These are phyloP conservation scores for Phymatotrichopsis omnivora DNA, from an alignment of 2,329 filamentous ascomycete species.

Conservation along the genomic window DNA sequence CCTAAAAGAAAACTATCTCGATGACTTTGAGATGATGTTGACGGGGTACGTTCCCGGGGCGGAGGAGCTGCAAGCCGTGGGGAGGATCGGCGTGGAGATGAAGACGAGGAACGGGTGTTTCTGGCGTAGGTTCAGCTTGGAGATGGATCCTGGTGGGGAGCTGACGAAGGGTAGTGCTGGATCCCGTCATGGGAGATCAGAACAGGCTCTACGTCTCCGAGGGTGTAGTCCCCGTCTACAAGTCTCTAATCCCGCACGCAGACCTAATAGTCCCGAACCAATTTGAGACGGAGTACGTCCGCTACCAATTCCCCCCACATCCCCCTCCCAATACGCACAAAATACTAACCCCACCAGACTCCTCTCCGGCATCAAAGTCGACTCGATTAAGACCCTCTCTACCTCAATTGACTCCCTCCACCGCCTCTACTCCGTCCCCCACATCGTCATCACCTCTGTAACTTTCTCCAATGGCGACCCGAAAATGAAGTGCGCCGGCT, in stretches of 20 bases:
- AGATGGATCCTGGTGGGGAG: neutral
- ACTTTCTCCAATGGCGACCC: conserved; percentile 45
- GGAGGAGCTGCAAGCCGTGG: conserved; percentile 71
- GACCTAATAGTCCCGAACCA: conserved; percentile 94
- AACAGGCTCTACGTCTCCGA: conserved; percentile 83
- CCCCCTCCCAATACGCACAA: neutral
- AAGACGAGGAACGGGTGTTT: conserved; percentile 69
- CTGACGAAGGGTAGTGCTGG: conserved; percentile 51
- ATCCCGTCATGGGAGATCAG: conserved; percentile 98
- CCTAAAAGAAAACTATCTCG: conserved; percentile 69
- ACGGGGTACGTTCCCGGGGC: conserved; percentile 91
- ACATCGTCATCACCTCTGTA: conserved; percentile 88
- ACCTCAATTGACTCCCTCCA: conserved; percentile 70
- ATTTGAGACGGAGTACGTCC: conserved; percentile 84
- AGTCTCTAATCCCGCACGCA: conserved; percentile 63
- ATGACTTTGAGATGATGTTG: conserved; percentile 79
- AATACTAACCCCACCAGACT: conserved; percentile 44
- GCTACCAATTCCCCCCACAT: neutral
- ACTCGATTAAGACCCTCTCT: conserved; percentile 60
- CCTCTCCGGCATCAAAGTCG: conserved; percentile 75
- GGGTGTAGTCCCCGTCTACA: conserved; percentile 86
- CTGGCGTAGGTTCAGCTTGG: conserved; percentile 49
- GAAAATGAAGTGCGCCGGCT: conserved; percentile 61
- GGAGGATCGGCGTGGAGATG: conserved; percentile 71
- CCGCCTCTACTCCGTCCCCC: conserved; percentile 62